Percentiles rank a stretch among this genome's conserved stretches.
These are phyloP conservation scores for Pichia sp. DNA, from an alignment of 1,139 yeast species.

Conservation along the genomic window DNA sequence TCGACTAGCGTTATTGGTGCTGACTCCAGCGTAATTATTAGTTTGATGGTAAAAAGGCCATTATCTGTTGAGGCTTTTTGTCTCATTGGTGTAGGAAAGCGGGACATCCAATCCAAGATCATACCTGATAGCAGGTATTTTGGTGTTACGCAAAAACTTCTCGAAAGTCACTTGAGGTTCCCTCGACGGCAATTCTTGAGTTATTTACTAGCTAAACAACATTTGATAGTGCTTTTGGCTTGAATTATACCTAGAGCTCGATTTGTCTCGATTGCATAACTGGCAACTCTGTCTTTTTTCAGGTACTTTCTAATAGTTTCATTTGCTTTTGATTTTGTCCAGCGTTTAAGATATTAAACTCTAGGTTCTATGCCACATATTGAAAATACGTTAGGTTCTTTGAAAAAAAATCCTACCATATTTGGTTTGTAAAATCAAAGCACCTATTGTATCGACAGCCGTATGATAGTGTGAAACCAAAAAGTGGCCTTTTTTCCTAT, in stretches of 20 bases:
- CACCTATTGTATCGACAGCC: slow-evolving; percentile 37
- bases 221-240: slow-evolving; percentile 76
- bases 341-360: slow-evolving; percentile 32
- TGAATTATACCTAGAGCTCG: slow-evolving; percentile 60
- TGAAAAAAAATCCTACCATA: slow-evolving; percentile 30
- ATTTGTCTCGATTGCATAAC: slow-evolving; percentile 48
- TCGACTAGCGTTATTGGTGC: slow-evolving; percentile 40
- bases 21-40: slow-evolving; percentile 31
- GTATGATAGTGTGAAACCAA: slow-evolving; percentile 42
- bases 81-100: slow-evolving; percentile 17
- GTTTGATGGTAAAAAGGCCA: slow-evolving; percentile 40
- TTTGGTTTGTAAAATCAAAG: slow-evolving; percentile 33
- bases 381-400: slow-evolving; percentile 35
- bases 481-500: slow-evolving; percentile 43
- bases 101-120: slow-evolving; percentile 35
- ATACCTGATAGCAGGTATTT: slow-evolving; percentile 35
- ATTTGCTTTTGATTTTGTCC: slow-evolving; percentile 33
- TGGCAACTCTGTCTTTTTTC: slow-evolving; percentile 22
- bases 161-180: slow-evolving; percentile 28
- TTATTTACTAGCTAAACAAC: slow-evolving; percentile 38
- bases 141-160: slow-evolving; percentile 24
- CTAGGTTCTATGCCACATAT: slow-evolving; percentile 35
- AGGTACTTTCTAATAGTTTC: slow-evolving; percentile 29
- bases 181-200: slow-evolving; percentile 24
- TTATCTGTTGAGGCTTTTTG: slow-evolving; percentile 26